Base-by-base conservation (phyloP, 2,329 filamentous ascomycete genomes). In the Chrysosporium keratinophilum region DNA sequence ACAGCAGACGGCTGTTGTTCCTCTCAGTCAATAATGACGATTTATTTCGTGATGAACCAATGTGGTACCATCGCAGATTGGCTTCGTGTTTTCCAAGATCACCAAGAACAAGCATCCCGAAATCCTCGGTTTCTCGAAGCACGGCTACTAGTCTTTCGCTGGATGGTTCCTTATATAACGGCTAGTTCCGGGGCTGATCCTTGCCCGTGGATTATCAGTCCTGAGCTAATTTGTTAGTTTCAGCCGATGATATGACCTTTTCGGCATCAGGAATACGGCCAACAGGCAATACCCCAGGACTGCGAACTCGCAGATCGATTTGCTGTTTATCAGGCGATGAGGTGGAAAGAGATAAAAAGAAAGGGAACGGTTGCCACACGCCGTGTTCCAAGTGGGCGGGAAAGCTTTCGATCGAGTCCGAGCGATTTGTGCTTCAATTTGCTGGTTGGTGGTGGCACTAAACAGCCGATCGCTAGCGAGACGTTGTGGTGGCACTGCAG, bases 51-150 rank as follows among this genome's bases (percentile, higher is more conserved):
- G 43, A 31, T 46, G 43, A 23, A 28, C 43, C 43, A 31, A 34
- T 46, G 12, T 35, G 28, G n/a, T 7, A 14, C 28, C 20, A 45
- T 45, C 42, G 42, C n/a, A 28, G 5, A 15, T 35, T 19, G 20
- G 28, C 28, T 19, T 46, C 43, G 34, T n/a, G 23, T 17, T 7
- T 35, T 28, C 17, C 10, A 19, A 46, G 7, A 46, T 17, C 31
- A 31, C 23, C 43, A 23, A 46, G 43, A 19, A 31, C 4, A 11
- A 44, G 23, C 41, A 28, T 28, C 41, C 42, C 42, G 43, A 46
- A 46, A 46, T 12, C 43, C 43, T 46, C 43, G 43, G 43, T 35
- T 46, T 31, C 43, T 46, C 28, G 43, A 46, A 34, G 33, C n/a
- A 17, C 11, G n/a, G n/a, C n/a, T n/a, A 6, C 5, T 31, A 46